Evolutionary conservation across 371 early-diverging fungal genomes (phyloP).

Genomic region (Apophysomyces ossiformis): DNA sequence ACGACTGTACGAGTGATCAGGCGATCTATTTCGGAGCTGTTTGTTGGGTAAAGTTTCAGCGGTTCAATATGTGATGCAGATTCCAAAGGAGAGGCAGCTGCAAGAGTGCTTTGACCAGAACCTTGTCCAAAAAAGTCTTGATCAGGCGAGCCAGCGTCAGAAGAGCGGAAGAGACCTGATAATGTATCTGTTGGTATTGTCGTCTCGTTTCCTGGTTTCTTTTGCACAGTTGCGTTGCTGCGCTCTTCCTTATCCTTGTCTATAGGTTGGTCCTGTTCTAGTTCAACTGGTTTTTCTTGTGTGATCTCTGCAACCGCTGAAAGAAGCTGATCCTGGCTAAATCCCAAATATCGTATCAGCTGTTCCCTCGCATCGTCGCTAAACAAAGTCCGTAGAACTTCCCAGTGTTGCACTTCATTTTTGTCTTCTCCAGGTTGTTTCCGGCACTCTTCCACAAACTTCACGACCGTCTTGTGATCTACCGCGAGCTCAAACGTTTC

Average conservation of each 20-base stretch:
- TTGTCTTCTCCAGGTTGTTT: conserved; percentile 40
- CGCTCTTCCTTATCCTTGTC: background rate
- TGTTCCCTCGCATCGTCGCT: conserved; percentile 81
- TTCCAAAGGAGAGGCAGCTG: conserved; percentile 1
- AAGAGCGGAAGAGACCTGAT: conserved; percentile 39
- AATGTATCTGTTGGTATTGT: conserved; percentile 18
- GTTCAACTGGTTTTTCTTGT: conserved; percentile 16
- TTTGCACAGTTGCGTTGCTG: conserved; percentile 11
- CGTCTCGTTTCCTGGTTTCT: conserved; percentile 9
- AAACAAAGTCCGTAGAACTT: conserved; percentile 82
- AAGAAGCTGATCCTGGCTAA: conserved; percentile 69
- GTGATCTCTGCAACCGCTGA: conserved; percentile 55
- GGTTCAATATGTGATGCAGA: conserved; percentile 44
- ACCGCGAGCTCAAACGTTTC: conserved; percentile 66
- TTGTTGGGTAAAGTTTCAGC: conserved; percentile 63
- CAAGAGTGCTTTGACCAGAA: conserved; percentile 17
- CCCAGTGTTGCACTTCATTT: conserved; percentile 79
- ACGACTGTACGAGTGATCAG: conserved; percentile 85
- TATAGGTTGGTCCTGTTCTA: conserved; percentile 16
- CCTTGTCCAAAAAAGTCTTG: conserved; percentile 38
- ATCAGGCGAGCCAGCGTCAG: conserved; percentile 21
- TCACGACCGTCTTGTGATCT: conserved; percentile 56
- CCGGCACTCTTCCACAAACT: conserved; percentile 64
- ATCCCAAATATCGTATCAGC: conserved; percentile 85
- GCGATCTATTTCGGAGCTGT: conserved; percentile 70